Percentiles rank a stretch among this genome's conserved stretches.
phyloP scores from a whole-genome alignment of 768 basidiomycete species.

The Tremella fuciformis region DNA sequence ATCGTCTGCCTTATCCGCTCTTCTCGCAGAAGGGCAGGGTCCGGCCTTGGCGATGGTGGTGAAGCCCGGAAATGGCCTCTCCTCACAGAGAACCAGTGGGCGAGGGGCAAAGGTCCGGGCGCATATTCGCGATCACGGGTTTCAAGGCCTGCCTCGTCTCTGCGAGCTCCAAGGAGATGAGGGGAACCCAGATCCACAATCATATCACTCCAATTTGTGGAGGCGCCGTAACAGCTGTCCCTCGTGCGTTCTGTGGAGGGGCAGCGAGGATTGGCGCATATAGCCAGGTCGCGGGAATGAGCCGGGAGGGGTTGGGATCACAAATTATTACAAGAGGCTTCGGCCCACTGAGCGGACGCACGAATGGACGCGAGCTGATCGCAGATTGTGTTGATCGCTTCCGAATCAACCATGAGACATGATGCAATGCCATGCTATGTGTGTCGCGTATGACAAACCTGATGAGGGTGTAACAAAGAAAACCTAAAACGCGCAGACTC shows the following conservation, averaged over 20 bases:
- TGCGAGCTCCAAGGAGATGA: constrained; percentile 10
- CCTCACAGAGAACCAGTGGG: neutral
- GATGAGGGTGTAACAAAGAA: neutral
- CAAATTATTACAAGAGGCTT: constrained; percentile 8
- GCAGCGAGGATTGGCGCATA: constrained; percentile 39
- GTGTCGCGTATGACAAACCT: too few relatives aligned
- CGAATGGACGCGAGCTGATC: too few relatives aligned
- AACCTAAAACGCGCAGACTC: neutral
- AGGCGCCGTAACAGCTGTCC: constrained; percentile 28
- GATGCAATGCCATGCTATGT: too few relatives aligned
- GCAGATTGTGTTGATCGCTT: too few relatives aligned
- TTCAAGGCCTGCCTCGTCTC: too few relatives aligned
- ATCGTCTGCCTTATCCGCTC: neutral
- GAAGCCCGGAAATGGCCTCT: neutral
- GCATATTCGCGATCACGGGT: too few relatives aligned
- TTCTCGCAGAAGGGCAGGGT: neutral
- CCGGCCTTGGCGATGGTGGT: neutral
- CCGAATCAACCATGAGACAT: too few relatives aligned
- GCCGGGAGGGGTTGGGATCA: constrained; percentile 15
- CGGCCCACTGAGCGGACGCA: constrained; percentile 22
- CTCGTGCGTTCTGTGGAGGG: constrained; percentile 14
- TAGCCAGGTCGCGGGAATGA: constrained; percentile 5
- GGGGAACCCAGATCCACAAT: constrained; percentile 35
- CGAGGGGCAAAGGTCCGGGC: constrained; percentile 8
- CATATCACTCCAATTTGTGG: neutral